Evolutionary conservation across 1,139 yeast species (phyloP), one percentile per base, ranked within the genome.

Genomic region (Hemisphaericaspora xylanilytica): DNA sequence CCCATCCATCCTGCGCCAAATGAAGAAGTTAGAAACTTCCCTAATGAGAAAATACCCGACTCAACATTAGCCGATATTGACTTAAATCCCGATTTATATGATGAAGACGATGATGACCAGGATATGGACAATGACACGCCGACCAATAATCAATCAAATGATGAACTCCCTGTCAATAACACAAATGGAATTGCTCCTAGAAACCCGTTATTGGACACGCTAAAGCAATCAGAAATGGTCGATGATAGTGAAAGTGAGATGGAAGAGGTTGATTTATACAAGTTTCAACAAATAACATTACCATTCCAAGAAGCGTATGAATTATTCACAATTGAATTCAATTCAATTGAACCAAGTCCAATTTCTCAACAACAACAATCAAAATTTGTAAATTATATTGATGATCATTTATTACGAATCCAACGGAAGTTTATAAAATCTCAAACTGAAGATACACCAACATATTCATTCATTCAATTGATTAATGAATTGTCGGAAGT

Each of bases 351-450:
- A 14, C 20, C 13, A 3, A 28, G 37, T 22, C 21, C 33, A 4
- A 22, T 36, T 18, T 29, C 40, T 7, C 45, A 47, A 9, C 36
- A 48, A 2, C 92, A 85, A 55, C 86, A 82, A 51, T 76, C 83
- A 42, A 73, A 74, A 48, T 66, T 85, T 39, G 62, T 81, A 32
- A 71, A 73, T 32, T 83, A 79, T 49, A 58, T 84, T 11, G 95
- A 87, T 52, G 75, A 70, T 5, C 63, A 73, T 43, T 59, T 85
- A 26, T 62, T 82, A 46, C 59, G 63, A 15, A 68, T 86, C 3
- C 89, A 84, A 49, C 64, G 94, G 34, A 70, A 65, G 45, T 85
- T 77, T 51, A 79, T 87, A 22, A 85, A 81, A 53, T 70, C 80
- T 36, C 70, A 81, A 43, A 72, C 81, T 3, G 70, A 63, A 9